phyloP scores from a whole-genome alignment of 768 basidiomycete genomes.

The Boletus pseudopeckii region DNA sequence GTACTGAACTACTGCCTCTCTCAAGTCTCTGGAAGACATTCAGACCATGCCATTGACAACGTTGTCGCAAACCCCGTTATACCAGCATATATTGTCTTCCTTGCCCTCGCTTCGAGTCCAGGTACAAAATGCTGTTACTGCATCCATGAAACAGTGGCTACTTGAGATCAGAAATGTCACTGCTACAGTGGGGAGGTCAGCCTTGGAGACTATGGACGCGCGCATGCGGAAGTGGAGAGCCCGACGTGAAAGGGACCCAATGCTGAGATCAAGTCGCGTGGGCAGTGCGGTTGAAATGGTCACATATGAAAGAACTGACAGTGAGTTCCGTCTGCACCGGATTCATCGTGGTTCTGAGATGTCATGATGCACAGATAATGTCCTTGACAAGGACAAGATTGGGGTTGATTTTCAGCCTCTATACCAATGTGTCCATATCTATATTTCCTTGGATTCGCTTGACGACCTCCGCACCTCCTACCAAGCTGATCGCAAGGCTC shows the following conservation, averaged over 20 bases:
- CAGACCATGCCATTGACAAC: slow-evolving; percentile 86
- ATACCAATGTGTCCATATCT: slow-evolving; percentile 96
- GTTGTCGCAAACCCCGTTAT: slow-evolving; percentile 89
- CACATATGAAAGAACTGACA: slow-evolving; percentile 90
- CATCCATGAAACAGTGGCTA: slow-evolving; percentile 95
- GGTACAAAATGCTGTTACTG: slow-evolving; percentile 91
- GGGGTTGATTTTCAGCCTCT: slow-evolving; percentile 92
- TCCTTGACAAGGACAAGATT: slow-evolving; percentile 86
- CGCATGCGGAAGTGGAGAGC: slow-evolving; percentile 80
- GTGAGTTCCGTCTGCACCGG: slow-evolving; percentile 46
- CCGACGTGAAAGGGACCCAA: slow-evolving; percentile 79
- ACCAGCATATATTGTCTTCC: slow-evolving; percentile 86
- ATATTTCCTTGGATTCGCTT: slow-evolving; percentile 85
- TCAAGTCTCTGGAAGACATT: slow-evolving; percentile 92
- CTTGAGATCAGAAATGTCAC: slow-evolving; percentile 91
- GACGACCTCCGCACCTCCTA: slow-evolving; percentile 89
- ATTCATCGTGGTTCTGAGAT: slow-evolving; percentile 7
- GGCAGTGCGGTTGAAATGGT: slow-evolving; percentile 92
- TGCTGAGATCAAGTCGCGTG: slow-evolving; percentile 70
- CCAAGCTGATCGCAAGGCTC: slow-evolving; percentile 93
- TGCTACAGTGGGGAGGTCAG: slow-evolving; percentile 78
- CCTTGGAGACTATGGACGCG: slow-evolving; percentile 85
- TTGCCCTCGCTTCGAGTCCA: slow-evolving; percentile 85
- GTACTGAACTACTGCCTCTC: slow-evolving; percentile 26
- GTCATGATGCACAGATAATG: slow-evolving; percentile 56